Percentiles rank a stretch among this genome's conserved stretches.
phyloP scores from a whole-genome alignment of 176 grass and related monocot species.

The Triticum urartu region DNA sequence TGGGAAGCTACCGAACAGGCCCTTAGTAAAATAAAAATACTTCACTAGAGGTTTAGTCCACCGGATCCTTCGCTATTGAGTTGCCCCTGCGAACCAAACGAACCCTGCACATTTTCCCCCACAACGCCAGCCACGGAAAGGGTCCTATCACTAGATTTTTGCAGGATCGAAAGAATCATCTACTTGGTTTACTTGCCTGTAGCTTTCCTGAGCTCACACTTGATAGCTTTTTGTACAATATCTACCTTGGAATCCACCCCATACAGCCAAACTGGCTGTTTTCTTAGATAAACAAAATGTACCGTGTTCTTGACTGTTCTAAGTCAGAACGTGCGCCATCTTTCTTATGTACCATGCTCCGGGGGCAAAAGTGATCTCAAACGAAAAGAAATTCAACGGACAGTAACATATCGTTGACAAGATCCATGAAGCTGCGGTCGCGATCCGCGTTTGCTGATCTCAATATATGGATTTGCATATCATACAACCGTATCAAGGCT shows the following conservation, averaged over 20 bases:
- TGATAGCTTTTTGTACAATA: not conserved
- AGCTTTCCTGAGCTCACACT: conserved; percentile 11
- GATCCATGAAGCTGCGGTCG: not conserved
- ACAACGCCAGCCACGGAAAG: not conserved
- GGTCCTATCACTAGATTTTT: not conserved
- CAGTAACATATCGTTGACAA: not conserved
- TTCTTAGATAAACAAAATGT: not conserved
- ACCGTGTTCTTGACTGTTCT: not conserved
- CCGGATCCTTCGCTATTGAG: too few species aligned
- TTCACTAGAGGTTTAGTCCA: too few species aligned
- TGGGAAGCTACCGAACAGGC: too few species aligned
- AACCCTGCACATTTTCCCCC: not conserved
- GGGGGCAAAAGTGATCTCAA: not conserved
- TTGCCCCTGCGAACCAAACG: too few species aligned
- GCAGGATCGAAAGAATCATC: not conserved
- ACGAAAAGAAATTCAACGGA: not conserved
- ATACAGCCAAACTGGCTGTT: conserved; percentile 9
- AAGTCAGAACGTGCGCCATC: not conserved
- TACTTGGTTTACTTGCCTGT: not conserved
- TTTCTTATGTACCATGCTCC: not conserved
- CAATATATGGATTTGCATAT: not conserved
- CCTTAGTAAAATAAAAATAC: too few species aligned
- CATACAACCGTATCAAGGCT: not conserved
- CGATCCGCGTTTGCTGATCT: not conserved
- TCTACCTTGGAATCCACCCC: not conserved